Conservation (phyloP, 2,329 filamentous ascomycete genomes). For the Cytospora piceae region DNA sequence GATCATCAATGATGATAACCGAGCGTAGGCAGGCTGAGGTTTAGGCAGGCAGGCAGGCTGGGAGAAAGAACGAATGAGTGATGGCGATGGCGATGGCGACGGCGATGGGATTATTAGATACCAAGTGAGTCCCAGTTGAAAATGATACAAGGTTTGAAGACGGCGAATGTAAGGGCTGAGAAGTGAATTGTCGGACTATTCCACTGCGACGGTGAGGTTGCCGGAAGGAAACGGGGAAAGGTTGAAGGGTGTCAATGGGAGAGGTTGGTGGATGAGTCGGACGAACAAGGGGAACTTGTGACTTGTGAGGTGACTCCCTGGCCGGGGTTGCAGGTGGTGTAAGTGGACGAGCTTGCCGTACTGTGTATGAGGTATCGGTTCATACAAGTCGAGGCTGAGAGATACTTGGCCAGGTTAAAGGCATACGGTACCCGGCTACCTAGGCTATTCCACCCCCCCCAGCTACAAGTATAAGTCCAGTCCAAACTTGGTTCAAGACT, state of each 20-base stretch:
- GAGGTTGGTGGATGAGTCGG: constrained; percentile 23
- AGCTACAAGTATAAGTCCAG: neutral
- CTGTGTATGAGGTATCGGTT: constrained; percentile 7
- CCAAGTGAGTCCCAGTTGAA: neutral
- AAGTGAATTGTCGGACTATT: constrained; percentile 11
- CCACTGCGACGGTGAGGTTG: neutral
- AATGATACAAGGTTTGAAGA: neutral
- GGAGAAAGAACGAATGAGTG: constrained; percentile 12
- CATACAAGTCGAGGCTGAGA: neutral
- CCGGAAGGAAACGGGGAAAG: constrained; percentile 1
- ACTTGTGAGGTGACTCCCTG: constrained; percentile 21
- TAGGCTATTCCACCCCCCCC: neutral
- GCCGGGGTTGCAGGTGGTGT: constrained; percentile 16
- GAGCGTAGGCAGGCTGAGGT: neutral
- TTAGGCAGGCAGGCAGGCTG: constrained; percentile 1
- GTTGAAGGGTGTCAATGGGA: constrained; percentile 10
- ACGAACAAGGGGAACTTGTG: constrained; percentile 18
- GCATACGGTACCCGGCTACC: neutral
- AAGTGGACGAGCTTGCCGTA: neutral
- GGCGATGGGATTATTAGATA: neutral
- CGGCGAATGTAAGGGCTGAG: neutral
- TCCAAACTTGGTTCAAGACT: neutral
- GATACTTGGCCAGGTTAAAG: constrained; percentile 9
- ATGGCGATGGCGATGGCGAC: neutral
- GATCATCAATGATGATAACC: constrained; percentile 24